Evolutionary conservation across 805 yeast species (phyloP).

Genomic region (Saturnispora mendoncae): DNA sequence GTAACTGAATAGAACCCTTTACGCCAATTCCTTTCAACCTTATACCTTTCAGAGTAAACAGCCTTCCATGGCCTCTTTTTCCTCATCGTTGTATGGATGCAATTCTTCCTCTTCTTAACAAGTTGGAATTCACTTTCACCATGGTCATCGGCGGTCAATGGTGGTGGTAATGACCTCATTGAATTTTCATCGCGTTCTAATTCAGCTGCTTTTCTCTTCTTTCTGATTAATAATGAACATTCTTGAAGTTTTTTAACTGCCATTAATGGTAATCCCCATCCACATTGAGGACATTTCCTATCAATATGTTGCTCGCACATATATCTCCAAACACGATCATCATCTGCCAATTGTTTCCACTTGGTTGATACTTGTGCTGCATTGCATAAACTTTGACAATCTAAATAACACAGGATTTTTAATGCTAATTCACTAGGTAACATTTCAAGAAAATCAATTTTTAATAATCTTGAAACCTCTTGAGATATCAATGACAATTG

Average conservation of each 20-base stretch:
- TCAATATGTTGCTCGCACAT: conserved; percentile 98
- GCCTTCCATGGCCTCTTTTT: conserved; percentile 88
- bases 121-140: background rate
- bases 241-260: conserved; percentile 60
- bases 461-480: conserved; percentile 68
- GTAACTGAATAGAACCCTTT: conserved; percentile 60
- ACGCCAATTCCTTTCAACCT: conserved; percentile 93
- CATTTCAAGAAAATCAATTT: conserved; percentile 80
- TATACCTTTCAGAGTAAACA: conserved; percentile 83
- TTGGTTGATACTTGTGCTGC: conserved; percentile 87
- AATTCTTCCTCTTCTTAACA: background rate
- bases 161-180: conserved; percentile 20
- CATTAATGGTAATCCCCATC: conserved; percentile 96
- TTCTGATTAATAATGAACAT: conserved; percentile 12
- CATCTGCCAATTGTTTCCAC: conserved; percentile 90
- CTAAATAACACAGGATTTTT: conserved; percentile 79
- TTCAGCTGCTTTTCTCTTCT: conserved; percentile 22
- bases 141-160: conserved; percentile 11
- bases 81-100: conserved; percentile 12
- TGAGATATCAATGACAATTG: conserved; percentile 80
- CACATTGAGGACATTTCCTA: conserved; percentile 94
- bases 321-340: conserved; percentile 95
- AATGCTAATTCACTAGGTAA: conserved; percentile 81
- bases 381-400: conserved; percentile 85
- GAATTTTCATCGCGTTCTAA: conserved; percentile 17